These are phyloP conservation scores for Peronosclerospora sorghi DNA, from an alignment of 352 stramenopile genomes.

Conservation along the genomic window DNA sequence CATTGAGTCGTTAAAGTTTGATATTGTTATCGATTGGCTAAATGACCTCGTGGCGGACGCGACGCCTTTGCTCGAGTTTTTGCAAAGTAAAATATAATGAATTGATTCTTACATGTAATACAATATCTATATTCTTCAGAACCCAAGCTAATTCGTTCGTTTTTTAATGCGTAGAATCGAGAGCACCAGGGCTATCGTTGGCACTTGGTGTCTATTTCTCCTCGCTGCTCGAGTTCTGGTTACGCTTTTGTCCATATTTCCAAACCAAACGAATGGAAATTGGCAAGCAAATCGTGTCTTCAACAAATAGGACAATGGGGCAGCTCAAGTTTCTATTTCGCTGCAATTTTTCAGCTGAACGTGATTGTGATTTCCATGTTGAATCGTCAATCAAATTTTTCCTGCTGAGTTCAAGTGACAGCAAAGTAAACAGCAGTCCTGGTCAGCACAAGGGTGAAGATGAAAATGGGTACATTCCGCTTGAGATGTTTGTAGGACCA, in stretches of 20 bases:
- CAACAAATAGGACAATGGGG: slow-evolving; percentile 47
- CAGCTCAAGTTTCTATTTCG: slow-evolving; percentile 75
- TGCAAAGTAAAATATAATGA: slow-evolving; percentile 26
- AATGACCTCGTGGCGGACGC: slow-evolving; percentile 29
- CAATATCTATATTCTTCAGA: too few species aligned
- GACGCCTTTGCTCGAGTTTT: slow-evolving; percentile 32
- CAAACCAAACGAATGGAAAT: slow-evolving; percentile 31
- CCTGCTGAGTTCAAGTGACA: slow-evolving; percentile 38
- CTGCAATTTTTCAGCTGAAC: slow-evolving; percentile 11
- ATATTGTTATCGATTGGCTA: slow-evolving; percentile 38
- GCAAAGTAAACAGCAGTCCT: background rate
- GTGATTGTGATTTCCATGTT: slow-evolving; percentile 41
- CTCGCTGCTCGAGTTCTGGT: slow-evolving; percentile 58
- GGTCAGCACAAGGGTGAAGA: background rate
- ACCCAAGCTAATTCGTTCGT: too few species aligned
- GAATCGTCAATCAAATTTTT: slow-evolving; percentile 79
- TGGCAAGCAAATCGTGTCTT: slow-evolving; percentile 54
- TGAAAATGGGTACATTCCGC: slow-evolving; percentile 9
- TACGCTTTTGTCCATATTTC: slow-evolving; percentile 32
- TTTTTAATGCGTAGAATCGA: too few species aligned
- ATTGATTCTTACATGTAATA: slow-evolving; percentile 25
- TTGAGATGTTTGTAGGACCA: slow-evolving; percentile 63
- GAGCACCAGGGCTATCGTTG: slow-evolving; percentile 22
- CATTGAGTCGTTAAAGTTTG: slow-evolving; percentile 11
- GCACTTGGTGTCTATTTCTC: slow-evolving; percentile 68